Evolutionary conservation across 345 rosid species (phyloP), one percentile per base, ranked within the genome.

Genomic region (Pelargonium nanum): DNA sequence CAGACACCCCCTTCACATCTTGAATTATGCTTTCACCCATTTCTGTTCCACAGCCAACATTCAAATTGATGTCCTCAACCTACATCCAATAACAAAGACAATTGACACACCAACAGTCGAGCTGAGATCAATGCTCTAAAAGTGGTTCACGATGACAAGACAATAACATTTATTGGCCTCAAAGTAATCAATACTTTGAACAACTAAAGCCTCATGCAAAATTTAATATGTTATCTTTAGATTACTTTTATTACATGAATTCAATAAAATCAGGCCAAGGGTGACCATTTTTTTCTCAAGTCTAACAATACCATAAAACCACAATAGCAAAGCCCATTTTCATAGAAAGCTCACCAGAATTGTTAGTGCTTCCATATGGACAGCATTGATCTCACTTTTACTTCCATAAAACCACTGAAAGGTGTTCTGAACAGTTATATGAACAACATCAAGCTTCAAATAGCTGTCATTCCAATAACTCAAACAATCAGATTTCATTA

Each of bases 381-480:
- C 82, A 63, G 99, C 89, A 77, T 81, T 80, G 59, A 85, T 62
- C 64, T 93, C 99, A 62, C 61, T 78, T 79, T 83, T 85, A 67
- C 74, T 75, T 51, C 97, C 99, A 72, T 50, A 70, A 64, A 84
- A 76, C 99, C 99, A 89, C 64, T 85, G 84, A 65, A 87, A 93
- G 67, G 83, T 84, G 71, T 89, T 93, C 64, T 63, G 72, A 53
- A 93, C 83, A n/a, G 99, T 87, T 69, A 93, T 87, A 75, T 87
- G 96, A 59, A 93, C 96, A 52, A 93, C 86, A 78, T 93, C 99
- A 58, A 93, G 96, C 81, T 89, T 87, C 88, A 93, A 66, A 73
- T 81, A 93, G 80, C 99, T 40, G 48, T 12, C 48, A 40, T 40
- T 40, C 9, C 48, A 40, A 40, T 9, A 40, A 40, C 48, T 6